Evolutionary conservation across 2,329 filamentous ascomycete species (phyloP), one percentile per base, ranked within the genome.

Genomic region (Plenodomus tracheiphilus): DNA sequence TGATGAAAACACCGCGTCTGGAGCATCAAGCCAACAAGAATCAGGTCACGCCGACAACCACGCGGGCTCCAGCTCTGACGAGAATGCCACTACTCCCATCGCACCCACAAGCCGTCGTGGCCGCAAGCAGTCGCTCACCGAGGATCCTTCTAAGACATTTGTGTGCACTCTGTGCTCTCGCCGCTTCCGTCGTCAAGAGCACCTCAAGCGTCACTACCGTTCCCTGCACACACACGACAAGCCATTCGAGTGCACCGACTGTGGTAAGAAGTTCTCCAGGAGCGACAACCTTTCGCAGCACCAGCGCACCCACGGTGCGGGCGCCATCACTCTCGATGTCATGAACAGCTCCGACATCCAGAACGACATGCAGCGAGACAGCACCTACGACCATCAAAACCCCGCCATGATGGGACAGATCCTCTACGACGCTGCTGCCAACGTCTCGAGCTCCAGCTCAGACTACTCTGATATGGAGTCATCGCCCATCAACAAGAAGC

Each of bases 191-290:
- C 90, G 94, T 55, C 94, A 99, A 77, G 94, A 99, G 75, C 94
- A 99, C 70, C 85, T 99, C 52, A 99, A 99, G 85, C 89, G 94
- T 56, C 94, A 99, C 80, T 96, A 96, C 81, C 87, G 94, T 63
- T 97, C 94, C 49, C 90, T 99, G 40, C 94, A 99, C 81, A 99
- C 94, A 1, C 88, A 96, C 70, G 94, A 97, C 73, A 99, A 97
- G 85, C 94, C 94, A 4, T 99, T 97, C 67, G 91, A 96, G 78
- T 99, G 94, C 81, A 84, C 86, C 59, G 93, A 99, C 78, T 99
- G 94, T 69, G 93, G 94, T 65, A 99, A 99, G 87, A 97, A 96
- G 81, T 99, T 97, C 79, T 97, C 93, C 17, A 88, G 94, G 65
- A 96, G 90, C 64, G 94, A 99, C 77, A 99, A 99, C 80, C 84